Base-by-base conservation (phyloP, 768 basidiomycete species). In the Boletus eberwhitei region DNA sequence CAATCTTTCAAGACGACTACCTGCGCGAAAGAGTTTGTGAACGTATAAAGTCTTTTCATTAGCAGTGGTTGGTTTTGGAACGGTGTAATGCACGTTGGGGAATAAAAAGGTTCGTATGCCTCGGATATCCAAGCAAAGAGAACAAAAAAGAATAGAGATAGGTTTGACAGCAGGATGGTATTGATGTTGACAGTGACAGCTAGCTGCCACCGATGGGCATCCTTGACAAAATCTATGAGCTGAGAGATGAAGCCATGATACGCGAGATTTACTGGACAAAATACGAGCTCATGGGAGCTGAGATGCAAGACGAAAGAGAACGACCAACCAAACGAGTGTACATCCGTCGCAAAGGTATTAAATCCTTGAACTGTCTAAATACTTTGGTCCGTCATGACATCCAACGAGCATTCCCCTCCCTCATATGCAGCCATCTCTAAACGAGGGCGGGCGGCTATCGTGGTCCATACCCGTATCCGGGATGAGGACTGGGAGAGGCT, bases 401-500 rank as follows among this genome's bases (percentile, higher is more conserved):
- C 41, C 47, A 45, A 26, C 38, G 47, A 40, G 37, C 50, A 49
- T 17, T 14, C 16, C 48, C 44, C 21, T 16, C 44, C 17, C 31
- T 40, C 8, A 34, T 11, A 41, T 29, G 26, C 22, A 21, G 11
- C 46, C 36, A 36, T 52, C 43, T 49, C 43, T 49, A 22, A 38
- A 43, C 22, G 16, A 21, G 24, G 39, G 22, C 29, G 36, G 29
- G 29, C 55, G 32, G 55, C 58, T 71, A 73, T 60, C 60, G 61
- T n/a, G 64, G 58, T 34, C 71, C 68, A 39, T 72, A 73, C 26
- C 74, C 77, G 41, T 80, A 82, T 29, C 73, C 81, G 6, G 68
- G 59, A 48, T 76, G 73, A 2, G 81, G 80, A 3, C 74, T 75
- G 12, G 83, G 83, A 17, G 78, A 78, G 51, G 65, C 67, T 31